Evolutionary conservation across 805 yeast genomes (phyloP).

Genomic region (Starmerella lactis-condensi): DNA sequence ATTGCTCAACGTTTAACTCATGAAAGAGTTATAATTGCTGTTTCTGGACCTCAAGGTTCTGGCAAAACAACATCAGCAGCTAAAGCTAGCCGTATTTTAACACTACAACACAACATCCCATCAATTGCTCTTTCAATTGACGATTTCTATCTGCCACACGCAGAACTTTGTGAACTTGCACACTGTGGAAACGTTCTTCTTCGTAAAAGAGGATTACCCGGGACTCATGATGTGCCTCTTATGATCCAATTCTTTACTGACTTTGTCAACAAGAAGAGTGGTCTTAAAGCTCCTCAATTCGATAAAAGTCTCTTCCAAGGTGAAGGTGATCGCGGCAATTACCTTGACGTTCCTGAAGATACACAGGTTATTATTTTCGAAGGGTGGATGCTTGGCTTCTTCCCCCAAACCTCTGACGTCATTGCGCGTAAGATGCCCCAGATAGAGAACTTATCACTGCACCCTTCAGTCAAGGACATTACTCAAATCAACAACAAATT

Average conservation of each 20-base stretch:
- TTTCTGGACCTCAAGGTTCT: slow-evolving; percentile 25
- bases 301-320: slow-evolving; percentile 61
- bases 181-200: slow-evolving; percentile 33
- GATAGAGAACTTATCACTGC: slow-evolving; percentile 19
- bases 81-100: slow-evolving; percentile 17
- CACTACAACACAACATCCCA: slow-evolving; percentile 23
- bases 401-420: slow-evolving; percentile 22
- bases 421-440: slow-evolving; percentile 6
- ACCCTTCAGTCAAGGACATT: slow-evolving; percentile 13
- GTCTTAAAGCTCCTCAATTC: slow-evolving; percentile 37
- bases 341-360: slow-evolving; percentile 16
- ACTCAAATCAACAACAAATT: slow-evolving; percentile 36
- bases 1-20: slow-evolving; percentile 1
- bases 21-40: slow-evolving; percentile 7
- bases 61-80: slow-evolving; percentile 22
- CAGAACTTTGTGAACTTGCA: slow-evolving; percentile 36
- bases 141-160: slow-evolving; percentile 60
- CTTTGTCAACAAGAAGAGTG: slow-evolving; percentile 17
- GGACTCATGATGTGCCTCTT: slow-evolving; percentile 64
- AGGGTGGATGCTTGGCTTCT: slow-evolving; percentile 87
- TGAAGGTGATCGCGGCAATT: slow-evolving; percentile 48
- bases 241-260: slow-evolving; percentile 23
- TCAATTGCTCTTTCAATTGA: slow-evolving; percentile 47
- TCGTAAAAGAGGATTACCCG: slow-evolving; percentile 77
- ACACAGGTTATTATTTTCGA: slow-evolving; percentile 60